Percentiles rank a stretch among this genome's conserved stretches.
These are phyloP conservation scores for Fusarium xylarioides DNA, from an alignment of 2,329 filamentous ascomycete species.

Conservation along the genomic window DNA sequence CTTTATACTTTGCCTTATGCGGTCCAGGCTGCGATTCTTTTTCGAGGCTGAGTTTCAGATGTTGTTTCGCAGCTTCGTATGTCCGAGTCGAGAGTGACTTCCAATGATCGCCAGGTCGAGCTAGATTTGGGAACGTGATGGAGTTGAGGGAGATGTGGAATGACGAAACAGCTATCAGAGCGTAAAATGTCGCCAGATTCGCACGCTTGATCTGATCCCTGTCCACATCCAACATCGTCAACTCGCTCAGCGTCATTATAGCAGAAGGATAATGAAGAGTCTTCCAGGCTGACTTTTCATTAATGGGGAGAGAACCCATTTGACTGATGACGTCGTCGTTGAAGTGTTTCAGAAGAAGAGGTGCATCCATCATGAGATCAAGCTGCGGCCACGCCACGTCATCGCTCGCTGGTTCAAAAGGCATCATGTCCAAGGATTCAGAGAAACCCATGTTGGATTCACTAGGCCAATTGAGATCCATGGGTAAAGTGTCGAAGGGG, in stretches of 20 bases:
- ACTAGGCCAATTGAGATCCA: constrained; percentile 17
- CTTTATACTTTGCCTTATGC: constrained; percentile 34
- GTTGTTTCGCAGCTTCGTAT: constrained; percentile 36
- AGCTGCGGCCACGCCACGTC: constrained; percentile 28
- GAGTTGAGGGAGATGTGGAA: constrained; percentile 29
- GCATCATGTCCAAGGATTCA: constrained; percentile 1
- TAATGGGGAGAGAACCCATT: constrained; percentile 37
- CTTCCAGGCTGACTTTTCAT: constrained; percentile 36
- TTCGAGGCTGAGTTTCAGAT: constrained; percentile 31
- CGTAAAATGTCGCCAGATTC: constrained; percentile 28
- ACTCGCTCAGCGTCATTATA: constrained; percentile 33
- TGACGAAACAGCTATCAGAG: constrained; percentile 30
- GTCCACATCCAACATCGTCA: constrained; percentile 25
- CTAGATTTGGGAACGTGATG: constrained; percentile 1
- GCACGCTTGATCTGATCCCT: constrained; percentile 33
- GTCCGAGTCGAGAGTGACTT: constrained; percentile 8
- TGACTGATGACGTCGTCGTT: constrained; percentile 37
- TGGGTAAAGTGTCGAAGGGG: constrained; percentile 3
- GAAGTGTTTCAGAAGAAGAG: constrained; percentile 28
- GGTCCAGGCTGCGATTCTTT: constrained; percentile 30
- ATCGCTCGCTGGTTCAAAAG: neutral
- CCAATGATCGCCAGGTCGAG: constrained; percentile 22
- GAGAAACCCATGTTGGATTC: constrained; percentile 14
- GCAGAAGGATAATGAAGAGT: constrained; percentile 32
- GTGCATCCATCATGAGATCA: constrained; percentile 30